Base-by-base conservation (phyloP, 345 rosid genomes). In the Raphanus raphanistrum region DNA sequence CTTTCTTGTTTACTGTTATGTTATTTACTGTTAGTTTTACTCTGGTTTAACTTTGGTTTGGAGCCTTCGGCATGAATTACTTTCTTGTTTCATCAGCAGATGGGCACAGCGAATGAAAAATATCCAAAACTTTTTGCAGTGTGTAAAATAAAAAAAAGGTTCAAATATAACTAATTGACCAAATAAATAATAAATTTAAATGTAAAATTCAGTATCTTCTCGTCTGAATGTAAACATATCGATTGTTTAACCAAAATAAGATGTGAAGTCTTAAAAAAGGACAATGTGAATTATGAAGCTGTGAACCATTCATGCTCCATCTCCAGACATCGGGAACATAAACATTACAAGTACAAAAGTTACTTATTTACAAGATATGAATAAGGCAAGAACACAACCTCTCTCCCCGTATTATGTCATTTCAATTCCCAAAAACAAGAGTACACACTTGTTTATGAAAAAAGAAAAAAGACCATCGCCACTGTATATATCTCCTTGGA, bases 241-340 rank as follows among this genome's bases (percentile, higher is more conserved):
- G 59, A 4, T 25, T 58, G 3, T 27, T 27, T 61, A 70, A 38
- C 28, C 58, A 36, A 60, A 36, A 25, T 63, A 55, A 50, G 72
- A 64, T 29, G 29, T 21, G 71, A 33, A 63, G n/a, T 55, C 52
- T 29, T 52, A 41, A 13, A 33, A 41, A 62, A 57, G 48, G 60
- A 55, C 66, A 61, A 65, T 31, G 29, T 25, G 71, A 21, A 21
- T 21, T 21, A 21, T 21, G 21, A 35, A 63, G n/a, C 59, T 43
- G 68, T 71, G 66, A 63, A 55, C 50, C 58, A 70, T 55, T 32
- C 35, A 63, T 76, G 68, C 25, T 71, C 76, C 10, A 33, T 2
- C 62, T 43, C 43, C 32, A 78, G 36, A 21, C 21, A 58, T 77
- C 21, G 81, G 72, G 62, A 66, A 78, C 59, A 78, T 41, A 71